Base-by-base conservation (phyloP, 1,284 basidiomycete genomes). In the Mycena sp. region DNA sequence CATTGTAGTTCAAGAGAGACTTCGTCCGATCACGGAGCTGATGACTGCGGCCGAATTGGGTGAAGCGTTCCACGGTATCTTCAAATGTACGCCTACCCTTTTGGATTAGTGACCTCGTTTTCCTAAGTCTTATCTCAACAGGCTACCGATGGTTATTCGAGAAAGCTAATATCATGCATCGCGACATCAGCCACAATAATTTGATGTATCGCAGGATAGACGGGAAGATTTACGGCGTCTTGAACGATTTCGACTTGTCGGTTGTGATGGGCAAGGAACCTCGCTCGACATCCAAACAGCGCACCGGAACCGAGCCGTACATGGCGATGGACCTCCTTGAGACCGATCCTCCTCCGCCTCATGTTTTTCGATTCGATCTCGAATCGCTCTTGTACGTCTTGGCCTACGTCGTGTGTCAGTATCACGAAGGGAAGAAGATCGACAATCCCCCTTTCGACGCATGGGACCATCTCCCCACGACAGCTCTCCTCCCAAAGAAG, bases 351-450 rank as follows among this genome's bases (percentile, higher is more conserved):
- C 50, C 50, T 12, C 51, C 38, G 17, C 37, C 25, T 40, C 50
- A 51, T 51, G n/a, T 12, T 12, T 26, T 51, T 51, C 50, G 50
- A 16, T 40, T 40, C 21, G 50, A 51, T 51, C 50, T 51, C 21
- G 50, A 51, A 51, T 51, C 50, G 50, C 35, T 51, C 37, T 40
- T 38, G 23, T 51, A 51, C 50, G 50, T 51, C 35, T 3, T 51
- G 25, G 35, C 14, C 14, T 51, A 40, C 50, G 35, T 51, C 25
- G 35, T 40, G 11, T 51, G 50, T n/a, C 50, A 50, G 48, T 50
- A 50, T 50, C 48, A 51, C 49, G 23, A 51, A 16, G 49, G 49
- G 35, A 51, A 51, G 49, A 40, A 52, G 37, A 52, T 41, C 35
- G 50, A 41, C 4, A 29, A 41, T 21, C 37, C 50, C 21, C 37